These are phyloP conservation scores for Phtheirospermum japonicum DNA, from an alignment of 257 asterid genomes.

Conservation along the genomic window DNA sequence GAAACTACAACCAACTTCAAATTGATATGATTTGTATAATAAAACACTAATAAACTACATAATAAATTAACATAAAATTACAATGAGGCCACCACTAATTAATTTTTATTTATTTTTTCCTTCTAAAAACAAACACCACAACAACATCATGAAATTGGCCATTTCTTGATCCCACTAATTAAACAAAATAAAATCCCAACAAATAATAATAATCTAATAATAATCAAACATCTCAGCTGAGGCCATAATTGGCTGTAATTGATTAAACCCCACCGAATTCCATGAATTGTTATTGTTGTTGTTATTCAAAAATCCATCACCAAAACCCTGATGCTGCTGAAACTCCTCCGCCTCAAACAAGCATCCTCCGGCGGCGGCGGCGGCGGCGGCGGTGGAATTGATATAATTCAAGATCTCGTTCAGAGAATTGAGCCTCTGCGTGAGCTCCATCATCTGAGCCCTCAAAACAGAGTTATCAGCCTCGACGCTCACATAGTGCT, in stretches of 20 bases:
- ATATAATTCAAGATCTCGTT: conserved; percentile 55
- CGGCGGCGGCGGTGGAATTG: conserved; percentile 31
- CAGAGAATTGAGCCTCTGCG: conserved; percentile 63
- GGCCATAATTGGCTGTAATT: conserved; percentile 57
- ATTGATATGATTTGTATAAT: too few species aligned
- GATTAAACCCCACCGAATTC: conserved; percentile 54
- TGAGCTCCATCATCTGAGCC: conserved; percentile 78
- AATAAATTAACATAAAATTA: too few species aligned
- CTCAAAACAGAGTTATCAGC: conserved; percentile 69
- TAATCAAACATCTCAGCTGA: conserved; percentile 62
- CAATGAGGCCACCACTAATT: too few species aligned
- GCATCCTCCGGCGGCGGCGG: conserved; percentile 27
- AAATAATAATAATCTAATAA: conserved; percentile 31
- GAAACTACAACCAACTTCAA: too few species aligned
- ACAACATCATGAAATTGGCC: too few species aligned
- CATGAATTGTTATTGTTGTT: conserved; percentile 43
- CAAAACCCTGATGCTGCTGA: conserved; percentile 16
- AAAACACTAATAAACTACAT: too few species aligned
- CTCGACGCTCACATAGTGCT: conserved; percentile 51
- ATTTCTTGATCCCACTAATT: too few species aligned
- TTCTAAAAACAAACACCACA: too few species aligned
- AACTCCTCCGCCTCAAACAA: conserved; percentile 40
- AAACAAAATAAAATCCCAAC: too few species aligned
- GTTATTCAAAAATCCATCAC: conserved; percentile 40
- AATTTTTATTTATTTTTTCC: too few species aligned